Evolutionary conservation across 2,329 filamentous ascomycete genomes (phyloP).

Genomic region (Trichophaea hybrida): DNA sequence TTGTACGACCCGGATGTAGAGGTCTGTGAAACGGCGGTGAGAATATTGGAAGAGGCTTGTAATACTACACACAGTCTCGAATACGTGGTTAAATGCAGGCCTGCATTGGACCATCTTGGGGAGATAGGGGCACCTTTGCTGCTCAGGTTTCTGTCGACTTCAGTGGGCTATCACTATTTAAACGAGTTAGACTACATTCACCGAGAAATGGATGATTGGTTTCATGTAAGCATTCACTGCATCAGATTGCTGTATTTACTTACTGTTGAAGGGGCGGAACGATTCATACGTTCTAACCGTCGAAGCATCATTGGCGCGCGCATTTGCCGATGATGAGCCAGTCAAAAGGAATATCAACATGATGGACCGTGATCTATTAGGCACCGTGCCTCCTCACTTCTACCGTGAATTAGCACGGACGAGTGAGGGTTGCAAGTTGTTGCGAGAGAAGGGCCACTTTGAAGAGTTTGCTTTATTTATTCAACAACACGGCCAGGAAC

Average conservation of each 20-base stretch:
- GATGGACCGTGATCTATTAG: constrained; percentile 38
- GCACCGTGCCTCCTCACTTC: constrained; percentile 81
- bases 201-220: constrained; percentile 99
- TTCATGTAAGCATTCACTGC: constrained; percentile 40
- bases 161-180: constrained; percentile 92
- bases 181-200: constrained; percentile 97
- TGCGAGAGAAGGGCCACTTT: constrained; percentile 90
- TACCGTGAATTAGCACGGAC: constrained; percentile 91
- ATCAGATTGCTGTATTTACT: not conserved
- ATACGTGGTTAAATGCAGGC: constrained; percentile 91
- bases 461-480: constrained; percentile 84
- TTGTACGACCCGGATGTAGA: constrained; percentile 95
- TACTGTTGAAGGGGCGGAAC: constrained; percentile 51
- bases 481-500: constrained; percentile 69
- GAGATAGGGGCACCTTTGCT: constrained; percentile 91
- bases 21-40: constrained; percentile 89
- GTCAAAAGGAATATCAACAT: constrained; percentile 40
- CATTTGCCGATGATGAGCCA: constrained; percentile 47
- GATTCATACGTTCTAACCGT: constrained; percentile 91
- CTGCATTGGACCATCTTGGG: constrained; percentile 83
- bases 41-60: constrained; percentile 93
- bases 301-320: constrained; percentile 82
- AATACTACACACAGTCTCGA: constrained; percentile 83
- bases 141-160: constrained; percentile 84
- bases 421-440: constrained; percentile 73